Base-by-base conservation (phyloP, 257 asterid genomes). In the Nicotiana noctiflora region DNA sequence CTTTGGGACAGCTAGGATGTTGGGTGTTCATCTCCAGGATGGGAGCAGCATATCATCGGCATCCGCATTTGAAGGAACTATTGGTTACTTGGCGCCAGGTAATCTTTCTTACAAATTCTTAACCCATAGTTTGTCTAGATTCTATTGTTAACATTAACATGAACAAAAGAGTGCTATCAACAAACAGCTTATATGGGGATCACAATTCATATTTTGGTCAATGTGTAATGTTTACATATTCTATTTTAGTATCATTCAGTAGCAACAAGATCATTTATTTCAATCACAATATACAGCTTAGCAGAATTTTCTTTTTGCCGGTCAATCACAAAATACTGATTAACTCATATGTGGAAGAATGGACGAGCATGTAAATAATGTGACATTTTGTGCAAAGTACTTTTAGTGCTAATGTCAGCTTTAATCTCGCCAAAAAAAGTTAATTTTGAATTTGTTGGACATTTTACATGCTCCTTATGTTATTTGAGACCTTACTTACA, bases 61-160 rank as follows among this genome's bases (percentile, higher is more conserved):
- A 31, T 90, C 94, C 6, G 90, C 92, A 10, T 91, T 94, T 82
- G 86, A 91, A 91, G 97, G 98, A 80, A 94, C 97, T 13, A 94
- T 94, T 67, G 98, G 98, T 78, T 94, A 94, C 94, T 83, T 91
- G 77, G 97, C 97, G 65, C 97, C 98, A 86, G 97, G 98, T 91
- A 84, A 79, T 3, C 23, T 1, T 76, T 44, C 40, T 76, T 44
- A 61, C 67, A 62, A 55, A 70, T 77, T 57, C 68, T 72, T 72
- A 57, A 23, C 21, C 14, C 14, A 72, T n/a, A 44, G 1, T 72
- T 6, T 3, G 23, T 51, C 77, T 46, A 7, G 59, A 72, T 72
- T 72, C 32, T 46, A 27, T 40, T 0, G 6, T 72, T 72, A 21
- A 7, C 25, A 46, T 6, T 46, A 23, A 0, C 40, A 72, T 72